Evolutionary conservation across 2,329 filamentous ascomycete species (phyloP).

Genomic region (Fragosphaeria purpurea): DNA sequence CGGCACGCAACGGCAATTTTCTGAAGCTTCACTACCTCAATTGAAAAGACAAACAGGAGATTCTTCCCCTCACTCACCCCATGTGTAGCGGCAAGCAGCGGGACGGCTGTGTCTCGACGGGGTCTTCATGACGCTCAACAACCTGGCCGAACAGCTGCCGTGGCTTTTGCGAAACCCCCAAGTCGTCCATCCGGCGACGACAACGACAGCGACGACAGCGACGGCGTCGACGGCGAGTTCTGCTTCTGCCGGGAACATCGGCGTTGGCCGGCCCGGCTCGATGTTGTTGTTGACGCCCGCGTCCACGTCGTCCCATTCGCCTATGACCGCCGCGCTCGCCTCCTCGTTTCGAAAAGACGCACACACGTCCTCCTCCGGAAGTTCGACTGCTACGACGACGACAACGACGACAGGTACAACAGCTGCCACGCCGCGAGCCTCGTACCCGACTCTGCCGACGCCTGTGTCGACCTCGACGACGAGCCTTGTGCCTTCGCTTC

Average conservation of each 20-base stretch:
- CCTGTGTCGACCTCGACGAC: not conserved
- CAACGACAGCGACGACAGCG: not conserved
- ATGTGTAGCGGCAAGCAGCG: constrained; percentile 16
- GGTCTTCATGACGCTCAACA: constrained; percentile 54
- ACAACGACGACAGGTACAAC: not conserved
- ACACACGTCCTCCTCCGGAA: not conserved
- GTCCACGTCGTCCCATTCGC: not conserved
- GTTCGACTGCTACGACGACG: not conserved
- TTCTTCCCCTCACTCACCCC: not conserved
- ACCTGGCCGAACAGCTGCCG: constrained; percentile 45
- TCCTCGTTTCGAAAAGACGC: constrained; percentile 7
- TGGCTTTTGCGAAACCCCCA: constrained; percentile 44
- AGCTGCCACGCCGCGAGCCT: not conserved
- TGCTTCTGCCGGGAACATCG: not conserved
- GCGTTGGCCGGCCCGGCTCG: not conserved
- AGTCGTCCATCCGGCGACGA: constrained; percentile 16
- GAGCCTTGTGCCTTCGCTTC: not conserved
- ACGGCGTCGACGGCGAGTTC: not conserved
- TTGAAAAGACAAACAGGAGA: too few relatives aligned
- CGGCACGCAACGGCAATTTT: too few relatives aligned
- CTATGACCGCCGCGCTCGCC: constrained; percentile 4
- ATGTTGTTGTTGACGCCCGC: not conserved
- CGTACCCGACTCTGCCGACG: constrained; percentile 4
- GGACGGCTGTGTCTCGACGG: constrained; percentile 25
- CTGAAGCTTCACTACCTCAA: too few relatives aligned